Base-by-base conservation (phyloP, 225 moss, liverwort and hornwort genomes). In the Physcomitrium patens region DNA sequence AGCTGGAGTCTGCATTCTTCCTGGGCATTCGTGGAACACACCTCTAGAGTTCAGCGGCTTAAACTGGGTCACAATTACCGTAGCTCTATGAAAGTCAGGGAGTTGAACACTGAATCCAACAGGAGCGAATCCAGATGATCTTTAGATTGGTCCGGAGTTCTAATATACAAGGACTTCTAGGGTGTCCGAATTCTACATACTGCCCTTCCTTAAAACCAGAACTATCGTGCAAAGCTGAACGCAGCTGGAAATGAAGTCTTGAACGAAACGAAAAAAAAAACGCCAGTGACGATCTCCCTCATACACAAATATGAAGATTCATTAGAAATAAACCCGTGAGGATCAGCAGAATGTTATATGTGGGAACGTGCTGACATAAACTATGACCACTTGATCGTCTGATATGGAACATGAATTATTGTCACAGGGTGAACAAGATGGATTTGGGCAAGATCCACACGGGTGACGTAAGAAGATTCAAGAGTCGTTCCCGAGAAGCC, bases 91-190 rank as follows among this genome's bases (percentile, higher is more conserved):
- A 54, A 74, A 74, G 65, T 70, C 60, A 26, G 41, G 37, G 41
- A 66, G 44, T 20, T 22, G 26, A 50, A 20, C 41, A 55, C 62
- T 27, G 19, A 41, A 69, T 71, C 55, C 61, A 42, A 18, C 5
- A 16, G 19, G 20, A 70, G 4, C 11, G 8, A 56, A 61, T 75
- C 63, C 68, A 65, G 14, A 66, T 46, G 47, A 55, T 45, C 64
- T 60, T 76, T 72, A 57, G 57, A 60, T 67, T n/a, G 22, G 63
- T 76, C 79, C 79, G 31, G 31, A 37, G 45, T 67, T 63, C 49
- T 24, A 67, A 49, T 11, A 17, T 67, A 49, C 76, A 31, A 68
- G 52, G 67, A 45, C 52, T 63, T 50, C 67, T 52, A 13, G 18
- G 46, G 24, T 63, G 46, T 52, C 37, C 16, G 52, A 68, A 37